Evolutionary conservation across 371 early-diverging fungal genomes (phyloP).

Genomic region (Mycotypha africana): DNA sequence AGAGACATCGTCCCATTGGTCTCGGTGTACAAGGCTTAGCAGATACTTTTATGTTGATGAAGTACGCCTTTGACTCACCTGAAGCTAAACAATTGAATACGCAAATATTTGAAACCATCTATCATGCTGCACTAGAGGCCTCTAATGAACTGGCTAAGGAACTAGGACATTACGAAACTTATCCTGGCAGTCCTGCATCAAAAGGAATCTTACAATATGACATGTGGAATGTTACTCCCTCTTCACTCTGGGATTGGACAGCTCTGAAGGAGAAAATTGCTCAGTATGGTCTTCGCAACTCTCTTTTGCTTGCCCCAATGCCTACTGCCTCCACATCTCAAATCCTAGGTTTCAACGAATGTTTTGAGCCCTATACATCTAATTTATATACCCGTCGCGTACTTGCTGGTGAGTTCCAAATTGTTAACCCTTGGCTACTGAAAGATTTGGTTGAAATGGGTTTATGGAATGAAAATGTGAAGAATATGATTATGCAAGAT

Average conservation of each 20-base stretch:
- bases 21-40: conserved; percentile 99
- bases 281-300: conserved; percentile 92
- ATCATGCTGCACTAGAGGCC: conserved; percentile 94
- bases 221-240: conserved; percentile 82
- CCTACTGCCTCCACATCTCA: conserved; percentile 99
- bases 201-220: conserved; percentile 95
- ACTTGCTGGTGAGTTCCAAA: conserved; percentile 98
- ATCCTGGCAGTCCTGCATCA: conserved; percentile 87
- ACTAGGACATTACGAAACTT: conserved; percentile 87
- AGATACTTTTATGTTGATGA: conserved; percentile 93
- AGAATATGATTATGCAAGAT: conserved; percentile 94
- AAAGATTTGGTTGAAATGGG: conserved; percentile 90
- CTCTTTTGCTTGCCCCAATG: conserved; percentile 96
- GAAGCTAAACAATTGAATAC: conserved; percentile 86
- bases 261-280: conserved; percentile 76
- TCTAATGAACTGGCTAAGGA: conserved; percentile 85
- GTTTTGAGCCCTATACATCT: conserved; percentile 95
- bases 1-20: conserved; percentile 95
- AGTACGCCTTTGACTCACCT: conserved; percentile 90
- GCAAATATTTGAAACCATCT: conserved; percentile 97
- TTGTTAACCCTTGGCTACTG: conserved; percentile 95
- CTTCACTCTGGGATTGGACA: conserved; percentile 89
- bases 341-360: conserved; percentile 98
- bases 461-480: conserved; percentile 94
- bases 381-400: conserved; percentile 98